Evolutionary conservation across 208 protist genomes (phyloP), one percentile per base, ranked within the genome.

Genomic region (Strigomonas culicis): DNA sequence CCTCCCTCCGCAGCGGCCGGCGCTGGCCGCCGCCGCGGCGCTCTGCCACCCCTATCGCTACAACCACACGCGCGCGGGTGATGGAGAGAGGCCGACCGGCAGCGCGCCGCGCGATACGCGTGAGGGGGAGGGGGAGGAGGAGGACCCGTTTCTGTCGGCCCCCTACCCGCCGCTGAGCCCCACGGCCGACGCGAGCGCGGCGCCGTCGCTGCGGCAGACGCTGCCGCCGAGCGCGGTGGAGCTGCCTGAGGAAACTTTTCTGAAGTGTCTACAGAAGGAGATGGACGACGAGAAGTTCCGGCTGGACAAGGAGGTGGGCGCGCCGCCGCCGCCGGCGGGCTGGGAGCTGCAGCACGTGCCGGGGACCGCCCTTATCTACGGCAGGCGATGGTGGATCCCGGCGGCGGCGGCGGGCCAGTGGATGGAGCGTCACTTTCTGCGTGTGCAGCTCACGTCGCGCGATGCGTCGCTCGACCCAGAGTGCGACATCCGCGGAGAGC

Each of bases 181-280:
- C n/a, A n/a, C n/a, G n/a, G n/a, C n/a, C n/a, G n/a, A n/a, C n/a
- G n/a, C n/a, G n/a, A n/a, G n/a, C n/a, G n/a, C n/a, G n/a, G n/a
- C n/a, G n/a, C n/a, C n/a, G n/a, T n/a, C 82, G 17, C 66, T 79
- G 4, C 84, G 84, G 11, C 66, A 50, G 17, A 61, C 78, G 2
- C 67, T 83, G 10, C 75, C 84, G 3, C 88, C 85, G 6, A 79
- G 68, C 27, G 84, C 74, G 7, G 53, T 77, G 4, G 79, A 86
- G 21, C 70, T 88, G 57, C 82, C 88, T 0, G 82, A 90, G 62
- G 62, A 51, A 21, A 73, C 70, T 49, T 84, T 94, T 47, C 66
- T 94, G 8, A 87, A 90, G 68, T 94, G 84, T 62, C 83, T 95
- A 43, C 77, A 91, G 32, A 95, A 95, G 59, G 89, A 95, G 63